These are phyloP conservation scores for Nicotiana noctiflora DNA, from an alignment of 257 asterid species.

Conservation along the genomic window DNA sequence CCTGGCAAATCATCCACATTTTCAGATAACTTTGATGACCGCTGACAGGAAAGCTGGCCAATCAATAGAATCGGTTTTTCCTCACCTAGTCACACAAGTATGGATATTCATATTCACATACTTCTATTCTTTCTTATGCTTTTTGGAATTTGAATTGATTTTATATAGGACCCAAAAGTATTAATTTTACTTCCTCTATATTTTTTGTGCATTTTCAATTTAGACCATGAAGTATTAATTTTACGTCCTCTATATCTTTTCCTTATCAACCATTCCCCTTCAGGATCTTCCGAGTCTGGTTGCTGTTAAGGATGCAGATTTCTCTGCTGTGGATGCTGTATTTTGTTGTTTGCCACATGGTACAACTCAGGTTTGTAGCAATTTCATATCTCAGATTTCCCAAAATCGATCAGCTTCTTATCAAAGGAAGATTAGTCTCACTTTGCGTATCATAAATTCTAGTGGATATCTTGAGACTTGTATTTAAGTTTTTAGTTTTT, in stretches of 20 bases:
- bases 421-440: background rate
- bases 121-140: background rate
- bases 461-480: background rate
- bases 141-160: background rate
- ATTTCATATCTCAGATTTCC: background rate
- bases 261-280: background rate
- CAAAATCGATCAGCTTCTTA: background rate
- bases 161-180: background rate
- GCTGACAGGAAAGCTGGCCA: slow-evolving; percentile 96
- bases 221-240: too few species aligned
- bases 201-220: too few species aligned
- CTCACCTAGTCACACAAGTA: slow-evolving; percentile 76
- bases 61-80: slow-evolving; percentile 84
- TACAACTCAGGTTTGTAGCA: slow-evolving; percentile 68
- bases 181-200: too few species aligned
- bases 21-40: slow-evolving; percentile 68
- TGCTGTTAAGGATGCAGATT: slow-evolving; percentile 85
- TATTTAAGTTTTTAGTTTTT: background rate
- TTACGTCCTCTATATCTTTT: background rate
- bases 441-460: background rate
- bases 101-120: slow-evolving; percentile 5
- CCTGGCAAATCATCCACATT: slow-evolving; percentile 68
- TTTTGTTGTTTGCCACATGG: slow-evolving; percentile 99
- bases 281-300: slow-evolving; percentile 85
- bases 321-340: slow-evolving; percentile 77